Evolutionary conservation across 352 stramenopile species (phyloP), one percentile per base, ranked within the genome.

Genomic region (Phytopythium ostracodes): DNA sequence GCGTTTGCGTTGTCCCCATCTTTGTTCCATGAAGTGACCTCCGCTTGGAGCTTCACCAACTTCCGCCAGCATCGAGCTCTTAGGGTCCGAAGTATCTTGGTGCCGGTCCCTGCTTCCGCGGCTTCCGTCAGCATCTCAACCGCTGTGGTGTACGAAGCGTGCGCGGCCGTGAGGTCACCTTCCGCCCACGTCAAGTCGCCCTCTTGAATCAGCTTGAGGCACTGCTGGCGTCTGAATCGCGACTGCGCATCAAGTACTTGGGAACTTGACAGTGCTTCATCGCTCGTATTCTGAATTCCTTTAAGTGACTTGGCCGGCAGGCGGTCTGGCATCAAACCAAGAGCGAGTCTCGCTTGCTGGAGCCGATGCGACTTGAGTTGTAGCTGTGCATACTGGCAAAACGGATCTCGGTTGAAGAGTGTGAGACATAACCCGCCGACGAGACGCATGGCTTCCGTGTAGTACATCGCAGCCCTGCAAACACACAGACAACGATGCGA

Each of bases 361-460:
- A 77, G 71, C 0, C 74, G 71, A 44, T 61, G 68, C 27, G 77
- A 66, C 36, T 82, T 76, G 17, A 90, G 59, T 27, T 92, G 75
- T 50, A 92, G 53, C 59, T 87, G 71, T 11, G 79, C 81, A 33
- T 82, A 92, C 49, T 87, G 71, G 51, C 79, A 83, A 64, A 89
- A 88, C 22, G 83, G 83, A 29, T 69, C 64, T 22, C 70, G 77
- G 53, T 75, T 73, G n/a, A 87, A 88, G 15, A 76, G 75, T 20
- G 52, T 59, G 25, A 88, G 67, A n/a, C 80, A 66, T 5, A 92
- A 36, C 9, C 79, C 76, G 42, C 81, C 75, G 15, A 91, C 83
- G n/a, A 92, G 68, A 24, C 77, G 64, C 81, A 92, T 89, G 5
- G 83, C 83, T 33, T 91, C 81, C 0, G 62, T 67, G 44, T 86